Conservation (phyloP, 2,329 filamentous ascomycete genomes). For the Colletotrichum nymphaeae region DNA sequence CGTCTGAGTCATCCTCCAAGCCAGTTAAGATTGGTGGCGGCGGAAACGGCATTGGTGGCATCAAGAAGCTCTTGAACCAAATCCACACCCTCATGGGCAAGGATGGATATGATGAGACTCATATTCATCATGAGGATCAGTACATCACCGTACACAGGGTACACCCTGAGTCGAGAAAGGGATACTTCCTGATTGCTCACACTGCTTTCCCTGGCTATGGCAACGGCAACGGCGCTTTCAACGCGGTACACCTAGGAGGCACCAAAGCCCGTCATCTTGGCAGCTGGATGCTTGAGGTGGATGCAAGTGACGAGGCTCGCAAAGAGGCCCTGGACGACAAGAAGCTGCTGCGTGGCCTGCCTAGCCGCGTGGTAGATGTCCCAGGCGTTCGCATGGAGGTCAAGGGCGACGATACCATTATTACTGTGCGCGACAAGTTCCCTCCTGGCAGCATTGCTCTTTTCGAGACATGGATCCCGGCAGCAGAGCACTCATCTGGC, state of each 20-base stretch:
- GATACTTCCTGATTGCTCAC: constrained; percentile 95
- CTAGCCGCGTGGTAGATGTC: constrained; percentile 81
- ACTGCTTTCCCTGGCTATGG: constrained; percentile 95
- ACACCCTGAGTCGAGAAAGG: constrained; percentile 90
- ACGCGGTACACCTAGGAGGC: constrained; percentile 81
- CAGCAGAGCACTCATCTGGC: constrained; percentile 83
- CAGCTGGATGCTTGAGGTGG: constrained; percentile 92
- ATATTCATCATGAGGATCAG: constrained; percentile 95
- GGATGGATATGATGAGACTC: constrained; percentile 93
- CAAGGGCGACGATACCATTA: constrained; percentile 79
- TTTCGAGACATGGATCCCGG: constrained; percentile 96
- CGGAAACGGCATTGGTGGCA: constrained; percentile 86
- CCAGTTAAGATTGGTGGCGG: constrained; percentile 74
- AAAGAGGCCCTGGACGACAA: constrained; percentile 75
- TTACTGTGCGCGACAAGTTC: constrained; percentile 85
- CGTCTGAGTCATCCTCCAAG: constrained; percentile 76
- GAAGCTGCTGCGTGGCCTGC: constrained; percentile 81
- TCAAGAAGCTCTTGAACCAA: constrained; percentile 94
- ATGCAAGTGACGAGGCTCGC: constrained; percentile 77
- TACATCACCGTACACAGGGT: constrained; percentile 97
- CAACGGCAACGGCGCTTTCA: constrained; percentile 83
- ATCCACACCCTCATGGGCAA: constrained; percentile 97
- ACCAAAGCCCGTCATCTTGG: constrained; percentile 89
- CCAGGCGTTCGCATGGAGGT: constrained; percentile 79
- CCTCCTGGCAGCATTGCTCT: constrained; percentile 94